A percentile compares a stretch with the other conserved stretches of the same genome.
Evolutionary conservation across 192 early-diverging fungal genomes (phyloP).

Genomic region (Kickxella alabastrina): DNA sequence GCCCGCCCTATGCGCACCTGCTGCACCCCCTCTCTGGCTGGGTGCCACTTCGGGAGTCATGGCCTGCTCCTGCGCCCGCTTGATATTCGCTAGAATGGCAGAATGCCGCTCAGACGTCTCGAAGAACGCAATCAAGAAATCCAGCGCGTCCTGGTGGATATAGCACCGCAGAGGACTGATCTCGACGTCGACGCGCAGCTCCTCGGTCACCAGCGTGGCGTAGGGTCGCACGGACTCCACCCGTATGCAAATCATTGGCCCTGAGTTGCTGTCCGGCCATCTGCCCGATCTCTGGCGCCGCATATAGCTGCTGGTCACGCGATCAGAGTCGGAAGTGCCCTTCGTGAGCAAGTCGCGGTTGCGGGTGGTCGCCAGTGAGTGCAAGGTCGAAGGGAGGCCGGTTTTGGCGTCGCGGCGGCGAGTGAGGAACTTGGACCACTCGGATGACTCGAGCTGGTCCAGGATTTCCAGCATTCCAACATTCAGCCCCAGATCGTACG

Average conservation of each 20-base stretch:
- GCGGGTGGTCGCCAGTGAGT: conserved; percentile 37
- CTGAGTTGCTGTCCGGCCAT: conserved; percentile 38
- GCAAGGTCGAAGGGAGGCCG: conserved; percentile 38
- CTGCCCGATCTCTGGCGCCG: conserved; percentile 30
- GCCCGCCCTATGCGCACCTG: not conserved
- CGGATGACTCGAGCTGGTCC: conserved; percentile 47
- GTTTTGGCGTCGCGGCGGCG: conserved; percentile 44
- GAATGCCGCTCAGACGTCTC: conserved; percentile 25
- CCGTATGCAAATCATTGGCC: conserved; percentile 38
- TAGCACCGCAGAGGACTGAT: conserved; percentile 81
- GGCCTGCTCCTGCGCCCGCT: not conserved
- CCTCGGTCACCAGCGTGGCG: conserved; percentile 30
- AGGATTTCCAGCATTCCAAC: conserved; percentile 46
- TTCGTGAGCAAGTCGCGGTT: conserved; percentile 44
- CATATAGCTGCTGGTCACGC: conserved; percentile 34
- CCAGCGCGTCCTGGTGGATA: conserved; percentile 90
- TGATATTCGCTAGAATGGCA: not conserved
- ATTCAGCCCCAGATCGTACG: conserved; percentile 37
- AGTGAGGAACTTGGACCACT: conserved; percentile 53
- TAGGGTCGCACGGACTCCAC: conserved; percentile 51
- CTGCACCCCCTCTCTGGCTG: not conserved
- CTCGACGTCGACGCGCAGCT: conserved; percentile 54
- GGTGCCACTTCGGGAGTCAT: not conserved
- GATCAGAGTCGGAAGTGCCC: conserved; percentile 41
- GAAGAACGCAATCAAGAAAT: conserved; percentile 81